A percentile compares a stretch with the other conserved stretches of the same genome.
Evolutionary conservation across 2,329 filamentous ascomycete genomes (phyloP).

Genomic region (Fusarium abutilonis): DNA sequence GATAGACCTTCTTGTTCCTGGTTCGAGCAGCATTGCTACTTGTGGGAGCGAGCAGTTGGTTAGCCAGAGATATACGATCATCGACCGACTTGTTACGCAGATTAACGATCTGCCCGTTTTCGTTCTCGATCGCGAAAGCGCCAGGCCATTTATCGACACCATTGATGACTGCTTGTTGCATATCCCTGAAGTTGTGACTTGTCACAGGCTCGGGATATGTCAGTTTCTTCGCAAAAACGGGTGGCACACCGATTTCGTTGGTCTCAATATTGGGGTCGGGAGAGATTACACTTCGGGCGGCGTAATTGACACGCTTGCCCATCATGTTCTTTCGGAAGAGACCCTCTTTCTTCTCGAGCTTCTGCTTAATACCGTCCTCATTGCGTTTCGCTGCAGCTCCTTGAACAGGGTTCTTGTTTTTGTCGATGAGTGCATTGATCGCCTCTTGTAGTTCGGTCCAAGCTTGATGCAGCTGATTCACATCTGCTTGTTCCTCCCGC

Average conservation of each 20-base stretch:
- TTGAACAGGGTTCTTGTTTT: conserved; percentile 83
- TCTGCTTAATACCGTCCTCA: conserved; percentile 96
- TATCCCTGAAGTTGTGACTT: conserved; percentile 93
- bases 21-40: conserved; percentile 77
- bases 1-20: conserved; percentile 94
- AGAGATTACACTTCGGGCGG: conserved; percentile 96
- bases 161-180: conserved; percentile 96
- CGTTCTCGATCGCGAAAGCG: conserved; percentile 92
- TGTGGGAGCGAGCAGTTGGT: conserved; percentile 89
- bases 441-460: conserved; percentile 87
- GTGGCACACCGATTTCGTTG: conserved; percentile 97
- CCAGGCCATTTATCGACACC: conserved; percentile 94
- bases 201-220: conserved; percentile 98
- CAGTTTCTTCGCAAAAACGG: conserved; percentile 95
- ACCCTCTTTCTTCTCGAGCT: conserved; percentile 98
- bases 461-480: conserved; percentile 80
- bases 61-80: conserved; percentile 88
- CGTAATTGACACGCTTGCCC: conserved; percentile 99
- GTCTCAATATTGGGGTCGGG: conserved; percentile 99
- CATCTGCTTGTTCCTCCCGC: conserved; percentile 57
- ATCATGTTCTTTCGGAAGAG: conserved; percentile 99
- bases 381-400: conserved; percentile 80
- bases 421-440: conserved; percentile 93
- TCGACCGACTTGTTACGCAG: conserved; percentile 87
- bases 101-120: conserved; percentile 90